Base-by-base conservation (phyloP, 73 alveolate genomes). In the Paramecium octaurelia region DNA sequence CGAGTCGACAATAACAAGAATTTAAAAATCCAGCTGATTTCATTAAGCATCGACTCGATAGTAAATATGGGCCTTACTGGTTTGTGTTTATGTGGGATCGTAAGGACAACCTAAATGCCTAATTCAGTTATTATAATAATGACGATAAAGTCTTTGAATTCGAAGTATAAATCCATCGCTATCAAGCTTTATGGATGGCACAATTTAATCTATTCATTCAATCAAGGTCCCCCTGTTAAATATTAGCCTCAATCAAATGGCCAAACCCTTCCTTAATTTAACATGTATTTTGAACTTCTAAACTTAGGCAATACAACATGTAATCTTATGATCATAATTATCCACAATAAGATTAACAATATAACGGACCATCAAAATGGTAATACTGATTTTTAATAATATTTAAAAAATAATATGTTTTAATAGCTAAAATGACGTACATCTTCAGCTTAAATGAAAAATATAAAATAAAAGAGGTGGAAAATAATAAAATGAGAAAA, bases 11-110 rank as follows among this genome's bases (percentile, higher is more conserved):
- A 64, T 64, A 64, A 64, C 9, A 36, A 21, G 89, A 76, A 29
- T 76, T 34, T 21, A 76, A 76, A 58, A 76, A 76, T 42, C 89
- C 89, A 4, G 89, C 89, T n/a, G 89, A 76, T 76, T 76, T 38
- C 24, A 20, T 76, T 18, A 76, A 76, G 46, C 64, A 76, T 43
- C 14, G 48, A 18, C 12, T 76, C 23, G 91, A 80, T 80, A 23
- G 43, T 20, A 80, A 80, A 46, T 80, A 44, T 80, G 91, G 91
- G 1, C 91, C 43, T 23, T 43, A 44, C 23, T 80, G 91, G 76
- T 80, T 80, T 43, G 91, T 80, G 23, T 80, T 80, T 46, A 80
- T 80, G 91, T 80, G 76, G 91, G 40, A 43, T 16, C 54, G 8
- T 21, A 80, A 43, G n/a, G 14, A 10, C 14, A 6, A 46, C 1